These are phyloP conservation scores for Parathielavia appendiculata DNA, from an alignment of 495 filamentous ascomycete genomes.

Conservation along the genomic window DNA sequence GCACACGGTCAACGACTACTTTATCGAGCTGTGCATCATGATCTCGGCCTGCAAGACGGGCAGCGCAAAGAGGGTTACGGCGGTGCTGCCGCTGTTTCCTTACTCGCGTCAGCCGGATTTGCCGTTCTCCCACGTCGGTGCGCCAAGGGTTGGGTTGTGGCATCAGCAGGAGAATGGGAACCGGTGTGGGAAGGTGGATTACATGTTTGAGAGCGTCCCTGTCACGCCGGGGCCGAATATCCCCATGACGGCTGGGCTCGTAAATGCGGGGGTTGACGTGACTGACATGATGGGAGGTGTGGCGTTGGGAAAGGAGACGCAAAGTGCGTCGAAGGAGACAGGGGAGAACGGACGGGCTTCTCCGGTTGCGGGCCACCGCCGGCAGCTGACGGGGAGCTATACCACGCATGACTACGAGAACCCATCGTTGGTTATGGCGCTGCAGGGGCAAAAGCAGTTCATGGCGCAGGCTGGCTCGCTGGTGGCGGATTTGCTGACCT, in stretches of 20 bases:
- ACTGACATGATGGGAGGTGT: conserved; percentile 56
- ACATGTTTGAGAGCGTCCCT: conserved; percentile 67
- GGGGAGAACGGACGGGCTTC: not conserved
- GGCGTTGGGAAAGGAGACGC: not conserved
- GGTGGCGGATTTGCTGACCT: conserved; percentile 88
- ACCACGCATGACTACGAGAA: conserved; percentile 57
- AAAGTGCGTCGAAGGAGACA: not conserved
- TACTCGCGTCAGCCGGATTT: conserved; percentile 94
- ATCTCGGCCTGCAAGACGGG: conserved; percentile 97
- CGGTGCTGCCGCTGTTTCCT: conserved; percentile 90
- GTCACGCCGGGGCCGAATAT: conserved; percentile 70
- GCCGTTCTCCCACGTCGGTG: conserved; percentile 90
- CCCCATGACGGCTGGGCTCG: conserved; percentile 56
- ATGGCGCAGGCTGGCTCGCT: conserved; percentile 93
- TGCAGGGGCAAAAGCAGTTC: conserved; percentile 94
- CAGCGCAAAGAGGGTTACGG: conserved; percentile 84
- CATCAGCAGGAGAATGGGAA: not conserved
- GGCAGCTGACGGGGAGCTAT: conserved; percentile 23
- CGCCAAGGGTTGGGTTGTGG: conserved; percentile 52
- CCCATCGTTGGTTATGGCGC: conserved; percentile 47
- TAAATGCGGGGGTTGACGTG: conserved; percentile 56
- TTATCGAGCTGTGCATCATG: conserved; percentile 94
- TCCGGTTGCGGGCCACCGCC: not conserved
- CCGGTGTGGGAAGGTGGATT: not conserved
- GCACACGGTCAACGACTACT: conserved; percentile 82